Base-by-base conservation (phyloP, 305 asterid genomes). In the Fraxinus floribunda region DNA sequence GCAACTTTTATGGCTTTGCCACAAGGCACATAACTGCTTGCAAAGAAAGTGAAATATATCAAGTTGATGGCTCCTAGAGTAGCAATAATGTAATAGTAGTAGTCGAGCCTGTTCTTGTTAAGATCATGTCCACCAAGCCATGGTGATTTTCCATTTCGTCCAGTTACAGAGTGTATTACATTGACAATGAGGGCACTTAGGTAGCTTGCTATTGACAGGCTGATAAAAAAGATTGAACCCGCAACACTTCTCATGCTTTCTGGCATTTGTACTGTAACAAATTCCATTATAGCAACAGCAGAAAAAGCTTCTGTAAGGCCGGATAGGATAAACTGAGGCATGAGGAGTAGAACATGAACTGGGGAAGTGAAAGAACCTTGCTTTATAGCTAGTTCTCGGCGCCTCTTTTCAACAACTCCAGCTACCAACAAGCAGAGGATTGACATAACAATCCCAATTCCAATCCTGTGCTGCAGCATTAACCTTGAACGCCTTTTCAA, bases 81-180 rank as follows among this genome's bases (percentile, higher is more conserved):
- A 4, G 92, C 97, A n/a, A 94, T 83, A 13, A 91, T 66, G 76
- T 32, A 88, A 81, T 93, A 94, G 85, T 90, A 94, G 16, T 88
- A 81, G 9, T 94, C 97, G 26, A 94, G 91, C 91, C 78, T 89
- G 79, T 90, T 90, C 70, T 78, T 46, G 84, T 94, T 92, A 0
- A 94, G 93, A 85, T 94, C 97, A 39, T 77, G 89, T 0, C 92
- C 94, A 2, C 95, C 97, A 7, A 94, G 75, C 98, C 98, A 94
- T 0, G 91, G 86, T 6, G 62, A 74, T 77, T 72, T 30, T 8
- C 92, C 90, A 7, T 82, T 78, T 1, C 78, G 78, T 15, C 81
- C 73, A 0, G 91, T 94, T 7, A 84, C 74, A 5, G 39, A 7
- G 44, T 86, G 90, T 46, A 90, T 90, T 0, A 89, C 36, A 76